Base-by-base conservation (phyloP, 1,284 basidiomycete genomes). In the Hortiboletus rubellus region DNA sequence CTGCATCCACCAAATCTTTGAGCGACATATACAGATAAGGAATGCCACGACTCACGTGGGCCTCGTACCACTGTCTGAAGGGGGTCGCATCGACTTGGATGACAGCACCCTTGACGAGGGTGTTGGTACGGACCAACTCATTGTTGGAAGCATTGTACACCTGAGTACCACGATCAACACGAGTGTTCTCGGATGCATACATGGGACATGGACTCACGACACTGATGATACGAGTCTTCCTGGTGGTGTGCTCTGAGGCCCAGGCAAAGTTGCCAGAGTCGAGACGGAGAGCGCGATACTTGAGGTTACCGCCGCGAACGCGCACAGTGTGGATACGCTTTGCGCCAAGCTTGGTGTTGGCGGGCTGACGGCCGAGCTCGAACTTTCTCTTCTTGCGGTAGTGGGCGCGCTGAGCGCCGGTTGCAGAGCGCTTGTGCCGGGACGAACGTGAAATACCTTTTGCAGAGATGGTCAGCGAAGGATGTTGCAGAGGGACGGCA, bases 341-440 rank as follows among this genome's bases (percentile, higher is more conserved):
- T 60, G 88, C 73, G 57, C 94, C 93, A 66, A 98, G 87, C 83
- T 92, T 97, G 75, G 95, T 98, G 85, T 82, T 94, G 64, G 95
- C 96, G 58, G 95, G 81, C 77, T 97, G 95, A 76, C 95, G 94
- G 74, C 94, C 94, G 74, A 97, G 89, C 84, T 97, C 94, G 80
- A 96, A 96, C 82, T 96, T 96, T 89, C 94, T 87, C 90, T 96
- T 97, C 85, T 97, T 97, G 82, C 95, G 92, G 82, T 94, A 95
- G 81, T 93, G 89, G 66, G 94, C 90, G 72, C 93, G 90, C 77
- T 96, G 92, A 64, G 94, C 94, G 74, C 94, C 94, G 50, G 92
- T 89, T 68, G 85, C 89, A 67, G 93, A 91, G 75, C 94, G 92
- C 81, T 97, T 97, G 86, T 97, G 93, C 76, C 94, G 85, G 70